Evolutionary conservation across 2,329 filamentous ascomycete genomes (phyloP).

Genomic region (Fusarium sp.): DNA sequence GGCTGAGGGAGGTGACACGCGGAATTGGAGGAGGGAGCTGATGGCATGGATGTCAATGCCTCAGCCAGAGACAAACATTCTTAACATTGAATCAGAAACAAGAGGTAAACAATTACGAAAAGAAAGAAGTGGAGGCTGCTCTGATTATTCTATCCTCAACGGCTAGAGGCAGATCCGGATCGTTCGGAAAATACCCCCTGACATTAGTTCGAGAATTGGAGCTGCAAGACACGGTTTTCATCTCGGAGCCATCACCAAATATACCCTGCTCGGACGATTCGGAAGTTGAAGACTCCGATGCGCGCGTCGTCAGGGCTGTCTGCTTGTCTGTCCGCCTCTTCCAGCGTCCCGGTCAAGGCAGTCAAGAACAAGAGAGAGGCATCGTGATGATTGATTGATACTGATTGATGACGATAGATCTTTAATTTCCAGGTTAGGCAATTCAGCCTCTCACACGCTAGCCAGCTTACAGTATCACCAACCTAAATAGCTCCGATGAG

Average conservation of each 20-base stretch:
- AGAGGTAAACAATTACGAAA: neutral
- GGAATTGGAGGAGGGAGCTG: neutral
- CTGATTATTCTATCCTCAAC: neutral
- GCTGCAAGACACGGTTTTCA: neutral
- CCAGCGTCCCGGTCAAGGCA: neutral
- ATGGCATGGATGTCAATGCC: neutral
- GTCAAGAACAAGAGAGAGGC: conserved; percentile 1
- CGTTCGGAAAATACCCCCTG: conserved; percentile 34
- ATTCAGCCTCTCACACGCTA: neutral
- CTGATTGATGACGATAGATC: neutral
- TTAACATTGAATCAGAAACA: neutral
- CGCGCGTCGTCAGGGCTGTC: neutral
- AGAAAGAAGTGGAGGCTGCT: neutral
- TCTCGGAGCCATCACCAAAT: neutral
- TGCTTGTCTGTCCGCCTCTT: neutral
- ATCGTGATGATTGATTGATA: conserved; percentile 26
- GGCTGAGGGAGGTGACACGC: neutral
- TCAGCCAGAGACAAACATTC: neutral
- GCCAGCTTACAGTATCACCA: conserved; percentile 6
- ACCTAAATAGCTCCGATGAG: conserved; percentile 9
- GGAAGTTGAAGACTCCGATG: conserved; percentile 26
- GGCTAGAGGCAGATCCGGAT: conserved; percentile 29
- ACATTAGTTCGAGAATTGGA: conserved; percentile 6
- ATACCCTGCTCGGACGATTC: conserved; percentile 25
- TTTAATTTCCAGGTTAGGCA: conserved; percentile 22